Evolutionary conservation across 2,329 filamentous ascomycete genomes (phyloP).

Genomic region (Mariannaea sp.): DNA sequence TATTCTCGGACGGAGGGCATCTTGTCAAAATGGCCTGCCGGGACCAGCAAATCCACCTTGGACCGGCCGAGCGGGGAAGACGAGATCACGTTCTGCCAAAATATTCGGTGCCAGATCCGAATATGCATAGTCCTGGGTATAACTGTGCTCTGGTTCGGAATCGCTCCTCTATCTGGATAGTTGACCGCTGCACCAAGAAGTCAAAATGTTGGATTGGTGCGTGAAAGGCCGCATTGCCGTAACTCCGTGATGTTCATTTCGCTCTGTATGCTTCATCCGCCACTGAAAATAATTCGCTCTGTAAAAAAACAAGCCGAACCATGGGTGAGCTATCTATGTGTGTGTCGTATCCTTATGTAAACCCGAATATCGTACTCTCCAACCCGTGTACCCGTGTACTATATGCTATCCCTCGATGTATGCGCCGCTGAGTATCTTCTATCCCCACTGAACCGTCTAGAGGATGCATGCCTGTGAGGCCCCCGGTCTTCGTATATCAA

Average conservation of each 20-base stretch:
- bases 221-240: neutral
- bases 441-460: slow-evolving; percentile 6
- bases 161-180: neutral
- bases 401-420: slow-evolving; percentile 2
- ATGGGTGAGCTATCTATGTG: slow-evolving; percentile 12
- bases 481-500: slow-evolving; percentile 15
- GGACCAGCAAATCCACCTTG: neutral
- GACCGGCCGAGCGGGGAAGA: slow-evolving; percentile 7
- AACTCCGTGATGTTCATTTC: slow-evolving; percentile 17
- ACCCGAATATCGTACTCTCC: neutral
- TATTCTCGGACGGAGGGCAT: neutral
- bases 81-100: slow-evolving; percentile 15
- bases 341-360: slow-evolving; percentile 2
- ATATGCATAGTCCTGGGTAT: neutral
- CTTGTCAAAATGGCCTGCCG: neutral
- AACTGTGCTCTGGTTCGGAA: no score
- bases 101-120: slow-evolving; percentile 5
- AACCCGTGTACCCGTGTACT: slow-evolving; percentile 2
- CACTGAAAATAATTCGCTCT: neutral
- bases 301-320: neutral
- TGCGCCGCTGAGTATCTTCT: slow-evolving; percentile 3
- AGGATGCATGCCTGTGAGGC: slow-evolving; percentile 15
- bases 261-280: slow-evolving; percentile 6
- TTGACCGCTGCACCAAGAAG: slow-evolving; percentile 1
- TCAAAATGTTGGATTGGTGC: neutral